These are phyloP conservation scores for Millerozyma miso DNA, from an alignment of 805 yeast genomes.

Conservation along the genomic window DNA sequence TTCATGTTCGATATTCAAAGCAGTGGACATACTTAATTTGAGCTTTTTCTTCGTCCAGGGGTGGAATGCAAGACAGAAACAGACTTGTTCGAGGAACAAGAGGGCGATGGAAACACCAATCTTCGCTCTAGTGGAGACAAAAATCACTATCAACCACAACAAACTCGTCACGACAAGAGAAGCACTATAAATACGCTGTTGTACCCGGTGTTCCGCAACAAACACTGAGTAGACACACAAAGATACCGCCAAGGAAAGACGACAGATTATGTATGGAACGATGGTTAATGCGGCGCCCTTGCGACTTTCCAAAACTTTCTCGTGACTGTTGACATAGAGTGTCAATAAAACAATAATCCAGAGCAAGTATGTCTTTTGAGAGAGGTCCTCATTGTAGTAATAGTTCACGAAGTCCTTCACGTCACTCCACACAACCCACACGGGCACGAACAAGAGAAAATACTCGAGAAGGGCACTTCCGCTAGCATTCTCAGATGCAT, in stretches of 20 bases:
- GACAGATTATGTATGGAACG: constrained; percentile 45
- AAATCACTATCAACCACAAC: constrained; percentile 52
- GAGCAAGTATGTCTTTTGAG: constrained; percentile 48
- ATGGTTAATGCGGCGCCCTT: constrained; percentile 41
- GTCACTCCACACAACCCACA: constrained; percentile 66
- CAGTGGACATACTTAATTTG: constrained; percentile 48
- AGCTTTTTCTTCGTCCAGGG: constrained; percentile 44
- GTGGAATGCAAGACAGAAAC: constrained; percentile 38
- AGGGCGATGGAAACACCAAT: constrained; percentile 41
- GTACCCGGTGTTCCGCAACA: constrained; percentile 48
- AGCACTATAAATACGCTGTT: constrained; percentile 39
- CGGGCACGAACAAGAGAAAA: constrained; percentile 48
- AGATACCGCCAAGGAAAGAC: constrained; percentile 34
- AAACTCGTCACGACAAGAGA: constrained; percentile 29
- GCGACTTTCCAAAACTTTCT: constrained; percentile 30
- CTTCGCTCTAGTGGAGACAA: constrained; percentile 42
- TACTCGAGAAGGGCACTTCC: constrained; percentile 47
- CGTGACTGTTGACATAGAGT: constrained; percentile 48
- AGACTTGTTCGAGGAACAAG: constrained; percentile 37
- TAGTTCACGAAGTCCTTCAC: constrained; percentile 61
- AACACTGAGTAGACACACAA: constrained; percentile 39
- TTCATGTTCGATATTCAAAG: constrained; percentile 63
- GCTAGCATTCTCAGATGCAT: constrained; percentile 47
- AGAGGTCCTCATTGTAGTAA: constrained; percentile 56
- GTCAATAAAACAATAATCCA: constrained; percentile 52